These are phyloP conservation scores for Sherardia arvensis DNA, from an alignment of 257 asterid genomes.

Conservation along the genomic window DNA sequence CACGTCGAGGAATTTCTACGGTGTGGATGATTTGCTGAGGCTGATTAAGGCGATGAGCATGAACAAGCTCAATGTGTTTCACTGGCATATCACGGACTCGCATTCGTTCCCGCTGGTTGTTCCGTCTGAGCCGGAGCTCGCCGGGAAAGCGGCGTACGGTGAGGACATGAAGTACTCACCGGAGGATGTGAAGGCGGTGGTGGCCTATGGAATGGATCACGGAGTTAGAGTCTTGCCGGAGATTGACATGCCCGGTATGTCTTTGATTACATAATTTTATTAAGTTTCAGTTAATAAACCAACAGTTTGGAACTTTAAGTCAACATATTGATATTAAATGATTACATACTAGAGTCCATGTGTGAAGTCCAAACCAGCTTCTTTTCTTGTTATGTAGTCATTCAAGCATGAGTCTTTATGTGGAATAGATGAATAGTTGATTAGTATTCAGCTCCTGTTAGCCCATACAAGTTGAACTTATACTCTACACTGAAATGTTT, in stretches of 20 bases:
- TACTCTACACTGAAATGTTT: background rate
- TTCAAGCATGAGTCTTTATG: too few species aligned
- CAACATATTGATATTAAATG: background rate
- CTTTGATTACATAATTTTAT: background rate
- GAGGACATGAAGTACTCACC: conserved; percentile 60
- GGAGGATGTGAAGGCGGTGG: conserved; percentile 56
- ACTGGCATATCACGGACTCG: conserved; percentile 93
- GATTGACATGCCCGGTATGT: conserved; percentile 94
- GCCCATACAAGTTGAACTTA: background rate
- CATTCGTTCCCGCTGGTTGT: conserved; percentile 78
- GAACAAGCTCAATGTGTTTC: conserved; percentile 88
- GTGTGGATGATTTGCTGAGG: conserved; percentile 49
- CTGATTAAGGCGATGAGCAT: conserved; percentile 69
- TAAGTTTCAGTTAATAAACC: background rate
- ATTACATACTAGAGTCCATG: too few species aligned
- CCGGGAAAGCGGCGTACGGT: conserved; percentile 68
- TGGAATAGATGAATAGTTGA: too few species aligned
- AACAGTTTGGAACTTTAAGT: background rate
- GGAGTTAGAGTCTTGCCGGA: conserved; percentile 91
- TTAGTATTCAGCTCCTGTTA: too few species aligned
- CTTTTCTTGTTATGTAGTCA: too few species aligned
- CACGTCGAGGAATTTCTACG: conserved; percentile 70
- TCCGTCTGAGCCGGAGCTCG: conserved; percentile 69
- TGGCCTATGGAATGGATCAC: conserved; percentile 59
- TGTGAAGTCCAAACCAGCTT: too few species aligned